Base-by-base conservation (phyloP, 2,329 filamentous ascomycete genomes). In the Elsinoe arachidis region DNA sequence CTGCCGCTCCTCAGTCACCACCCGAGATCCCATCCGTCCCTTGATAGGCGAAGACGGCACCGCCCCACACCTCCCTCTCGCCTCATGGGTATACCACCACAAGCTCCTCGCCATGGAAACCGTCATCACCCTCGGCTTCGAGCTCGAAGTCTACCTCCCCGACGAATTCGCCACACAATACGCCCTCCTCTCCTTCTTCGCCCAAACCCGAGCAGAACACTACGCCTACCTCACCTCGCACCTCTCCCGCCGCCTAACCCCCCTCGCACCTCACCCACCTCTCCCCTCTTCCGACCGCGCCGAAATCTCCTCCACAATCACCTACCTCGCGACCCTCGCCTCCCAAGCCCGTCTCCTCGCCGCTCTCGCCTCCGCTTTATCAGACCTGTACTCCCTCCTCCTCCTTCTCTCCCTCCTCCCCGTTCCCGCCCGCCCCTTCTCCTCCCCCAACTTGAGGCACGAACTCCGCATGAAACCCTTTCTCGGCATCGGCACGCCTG, bases 121-220 rank as follows among this genome's bases (percentile, higher is more conserved):
- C 77, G 86, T 95, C 46, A 79, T 96, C 14, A 88, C 96, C 67
- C 82, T 96, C 33, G 93, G 95, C 11, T 97, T 99, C 69, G 93
- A 99, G 71, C 84, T 96, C 11, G 86, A 92, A 43, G 82, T 96
- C 9, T 97, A 97, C 70, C 84, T 92, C 55, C 79, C 84, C 0
- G 87, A 95, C 69, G 93, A 99, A 70, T 78, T 93, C 9, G 81
- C 84, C 0, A 84, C 83, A 21, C 95, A 96, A 87, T 97, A 97
- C 70, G 61, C 55, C 35, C 63, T 55, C 15, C 43, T 61, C 30
- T 38, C n/a, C 26, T 62, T 62, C 19, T 61, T 67, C 49, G 44
- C 58, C 4, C 38, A 60, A 5, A 58, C 61, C 3, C 62, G 60
- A 14, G 37, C 41, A 12, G 61, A 59, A 23, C 57, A 68, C 65